phyloP scores from a whole-genome alignment of 202 grass and related monocot species.

The Eragrostis tef region DNA sequence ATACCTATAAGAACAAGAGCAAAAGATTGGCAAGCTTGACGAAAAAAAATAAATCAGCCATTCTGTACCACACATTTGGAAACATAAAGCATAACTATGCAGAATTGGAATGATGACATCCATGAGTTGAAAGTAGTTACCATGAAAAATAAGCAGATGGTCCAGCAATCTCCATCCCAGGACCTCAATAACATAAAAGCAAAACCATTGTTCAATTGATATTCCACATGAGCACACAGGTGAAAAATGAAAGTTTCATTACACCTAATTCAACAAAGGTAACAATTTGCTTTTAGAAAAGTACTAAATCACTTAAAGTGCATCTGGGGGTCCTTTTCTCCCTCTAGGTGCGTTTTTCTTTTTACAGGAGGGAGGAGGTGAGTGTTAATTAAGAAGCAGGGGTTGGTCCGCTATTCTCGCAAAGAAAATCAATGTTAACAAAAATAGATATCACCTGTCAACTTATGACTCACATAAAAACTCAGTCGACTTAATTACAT shows the following conservation, averaged over 20 bases:
- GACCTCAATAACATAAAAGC: conserved; percentile 62
- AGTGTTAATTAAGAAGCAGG: neutral
- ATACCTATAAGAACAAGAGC: neutral
- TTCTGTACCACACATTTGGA: neutral
- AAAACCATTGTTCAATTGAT: conserved; percentile 49
- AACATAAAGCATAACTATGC: neutral
- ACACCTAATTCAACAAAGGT: conserved; percentile 13
- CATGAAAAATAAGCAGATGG: conserved; percentile 46
- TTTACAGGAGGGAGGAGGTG: neutral
- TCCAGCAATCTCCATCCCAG: conserved; percentile 57
- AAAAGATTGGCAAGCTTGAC: neutral
- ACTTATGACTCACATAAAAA: neutral
- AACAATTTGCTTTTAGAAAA: neutral
- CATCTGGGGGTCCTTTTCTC: too few relatives aligned
- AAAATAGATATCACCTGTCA: conserved; percentile 28
- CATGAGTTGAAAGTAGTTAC: conserved; percentile 52
- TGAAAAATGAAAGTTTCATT: conserved; percentile 23
- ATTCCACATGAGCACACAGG: conserved; percentile 21
- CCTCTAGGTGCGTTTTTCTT: too few relatives aligned
- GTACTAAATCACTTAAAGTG: too few relatives aligned
- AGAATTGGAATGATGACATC: conserved; percentile 18
- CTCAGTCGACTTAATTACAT: neutral
- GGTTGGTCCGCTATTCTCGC: neutral
- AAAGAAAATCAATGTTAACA: neutral
- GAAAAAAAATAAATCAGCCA: neutral